phyloP scores from a whole-genome alignment of 805 yeast species.

The Cyberlindnera samutprakarnensis region DNA sequence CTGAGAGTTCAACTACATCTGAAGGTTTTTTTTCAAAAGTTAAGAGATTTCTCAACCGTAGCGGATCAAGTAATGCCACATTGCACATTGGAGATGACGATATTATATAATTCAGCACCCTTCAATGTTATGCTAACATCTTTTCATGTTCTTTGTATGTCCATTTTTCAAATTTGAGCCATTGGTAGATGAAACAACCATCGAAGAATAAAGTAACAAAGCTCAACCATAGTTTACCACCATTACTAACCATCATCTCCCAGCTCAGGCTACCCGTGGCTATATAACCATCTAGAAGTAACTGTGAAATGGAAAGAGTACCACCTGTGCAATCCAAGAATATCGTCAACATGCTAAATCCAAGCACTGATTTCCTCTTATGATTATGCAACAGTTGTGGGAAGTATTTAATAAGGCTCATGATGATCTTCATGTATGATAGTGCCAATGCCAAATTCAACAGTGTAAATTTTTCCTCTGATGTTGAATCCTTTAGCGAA shows the following conservation, averaged over 20 bases:
- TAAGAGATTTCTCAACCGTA: no score
- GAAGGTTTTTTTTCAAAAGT: no score
- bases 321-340: conserved; percentile 32
- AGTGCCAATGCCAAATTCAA: conserved; percentile 28
- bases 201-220: conserved; percentile 31
- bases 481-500: neutral
- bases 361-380: conserved; percentile 70
- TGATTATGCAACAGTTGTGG: conserved; percentile 87
- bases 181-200: conserved; percentile 30
- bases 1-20: no score
- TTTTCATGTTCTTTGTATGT: neutral
- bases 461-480: conserved; percentile 12
- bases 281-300: conserved; percentile 20
- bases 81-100: no score
- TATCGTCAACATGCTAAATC: conserved; percentile 64
- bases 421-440: conserved; percentile 36
- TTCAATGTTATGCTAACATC: no score
- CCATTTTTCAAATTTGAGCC: conserved; percentile 18
- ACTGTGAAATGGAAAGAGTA: conserved; percentile 15
- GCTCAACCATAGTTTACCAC: conserved; percentile 34
- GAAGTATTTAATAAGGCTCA: conserved; percentile 46
- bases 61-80: no score
- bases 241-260: conserved; percentile 24
- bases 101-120: no score
- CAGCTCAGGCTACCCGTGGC: conserved; percentile 19